These are phyloP conservation scores for Lavandula angustifolia DNA, from an alignment of 257 asterid genomes.

Conservation along the genomic window DNA sequence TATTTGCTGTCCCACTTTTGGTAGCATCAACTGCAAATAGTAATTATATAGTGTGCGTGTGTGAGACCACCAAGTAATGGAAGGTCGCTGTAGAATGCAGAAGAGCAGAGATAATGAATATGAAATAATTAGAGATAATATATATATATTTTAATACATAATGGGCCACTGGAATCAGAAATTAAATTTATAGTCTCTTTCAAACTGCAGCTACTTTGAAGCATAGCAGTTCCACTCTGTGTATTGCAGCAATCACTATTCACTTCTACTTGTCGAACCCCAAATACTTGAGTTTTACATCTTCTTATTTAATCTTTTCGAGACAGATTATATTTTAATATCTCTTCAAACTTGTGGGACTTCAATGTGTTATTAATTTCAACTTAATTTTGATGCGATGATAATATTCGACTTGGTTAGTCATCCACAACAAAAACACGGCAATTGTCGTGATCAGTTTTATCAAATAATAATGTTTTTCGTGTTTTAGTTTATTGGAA, in stretches of 20 bases:
- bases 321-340: too few species aligned
- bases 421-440: too few species aligned
- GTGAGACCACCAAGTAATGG: neutral
- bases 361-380: too few species aligned
- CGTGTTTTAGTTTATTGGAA: too few species aligned
- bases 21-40: neutral
- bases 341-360: too few species aligned
- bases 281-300: too few species aligned
- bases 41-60: neutral
- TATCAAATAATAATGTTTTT: too few species aligned
- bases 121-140: neutral
- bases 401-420: too few species aligned
- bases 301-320: too few species aligned
- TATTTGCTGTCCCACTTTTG: conserved; percentile 17
- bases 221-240: neutral
- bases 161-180: neutral
- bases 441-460: too few species aligned
- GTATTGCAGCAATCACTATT: neutral
- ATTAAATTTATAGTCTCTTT: neutral
- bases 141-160: too few species aligned
- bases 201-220: neutral
- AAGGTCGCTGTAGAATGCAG: conserved; percentile 9
- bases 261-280: neutral
- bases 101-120: conserved; percentile 17
- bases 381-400: too few species aligned